Evolutionary conservation across 495 filamentous ascomycete genomes (phyloP).

Genomic region (Talaromyces thailandensis): DNA sequence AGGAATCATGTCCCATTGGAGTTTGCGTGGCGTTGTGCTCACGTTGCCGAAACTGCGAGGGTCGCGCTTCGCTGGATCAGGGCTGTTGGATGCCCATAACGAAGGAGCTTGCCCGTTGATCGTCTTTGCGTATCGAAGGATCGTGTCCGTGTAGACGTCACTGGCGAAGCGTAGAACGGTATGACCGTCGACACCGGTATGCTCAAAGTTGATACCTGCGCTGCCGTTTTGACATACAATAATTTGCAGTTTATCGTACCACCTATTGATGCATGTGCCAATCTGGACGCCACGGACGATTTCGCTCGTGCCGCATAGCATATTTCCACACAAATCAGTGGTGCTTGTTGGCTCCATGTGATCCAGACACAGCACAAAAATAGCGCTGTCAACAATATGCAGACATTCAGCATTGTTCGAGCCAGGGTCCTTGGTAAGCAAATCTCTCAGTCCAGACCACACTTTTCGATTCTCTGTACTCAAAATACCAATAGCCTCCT

Average conservation of each 20-base stretch:
- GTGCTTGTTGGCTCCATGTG: constrained; percentile 75
- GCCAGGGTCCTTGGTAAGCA: constrained; percentile 73
- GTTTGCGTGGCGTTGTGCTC: constrained; percentile 85
- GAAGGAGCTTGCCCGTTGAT: constrained; percentile 93
- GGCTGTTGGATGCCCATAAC: constrained; percentile 83
- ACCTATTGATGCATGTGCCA: constrained; percentile 94
- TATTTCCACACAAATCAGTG: constrained; percentile 85
- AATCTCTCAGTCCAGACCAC: constrained; percentile 86
- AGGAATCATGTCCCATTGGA: constrained; percentile 96
- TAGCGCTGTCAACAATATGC: constrained; percentile 85
- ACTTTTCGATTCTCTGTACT: constrained; percentile 95
- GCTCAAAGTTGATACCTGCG: constrained; percentile 98
- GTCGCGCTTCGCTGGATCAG: constrained; percentile 90
- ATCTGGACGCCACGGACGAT: constrained; percentile 91
- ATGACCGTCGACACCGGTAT: constrained; percentile 96
- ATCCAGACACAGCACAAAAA: constrained; percentile 89
- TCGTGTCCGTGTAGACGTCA: constrained; percentile 96
- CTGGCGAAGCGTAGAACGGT: constrained; percentile 94
- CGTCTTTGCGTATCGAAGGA: constrained; percentile 87
- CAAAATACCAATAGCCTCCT: constrained; percentile 84
- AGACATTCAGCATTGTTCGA: constrained; percentile 95
- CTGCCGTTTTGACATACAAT: constrained; percentile 98
- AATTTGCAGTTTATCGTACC: constrained; percentile 99
- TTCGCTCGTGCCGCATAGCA: constrained; percentile 92
- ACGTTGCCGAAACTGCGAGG: constrained; percentile 92